Evolutionary conservation across 306 rosid genomes (phyloP).

Genomic region (Prunus dulcis): DNA sequence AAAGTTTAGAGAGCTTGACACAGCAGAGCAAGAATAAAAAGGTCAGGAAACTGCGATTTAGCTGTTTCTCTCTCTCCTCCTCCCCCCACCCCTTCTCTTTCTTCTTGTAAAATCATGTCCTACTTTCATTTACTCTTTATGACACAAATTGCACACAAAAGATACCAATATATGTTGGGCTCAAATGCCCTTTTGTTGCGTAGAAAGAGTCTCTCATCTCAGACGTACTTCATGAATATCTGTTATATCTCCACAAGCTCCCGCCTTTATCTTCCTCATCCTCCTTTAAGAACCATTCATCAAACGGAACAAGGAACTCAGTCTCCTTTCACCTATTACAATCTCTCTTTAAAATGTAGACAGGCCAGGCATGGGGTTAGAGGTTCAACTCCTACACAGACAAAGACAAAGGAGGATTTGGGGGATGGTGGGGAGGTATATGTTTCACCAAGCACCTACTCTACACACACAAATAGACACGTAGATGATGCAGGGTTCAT

Average conservation of each 20-base stretch:
- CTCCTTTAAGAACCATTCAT: neutral
- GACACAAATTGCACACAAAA: neutral
- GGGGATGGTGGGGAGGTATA: neutral
- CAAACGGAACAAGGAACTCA: neutral
- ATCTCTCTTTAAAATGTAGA: neutral
- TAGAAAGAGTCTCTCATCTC: neutral
- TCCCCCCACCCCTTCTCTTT: neutral
- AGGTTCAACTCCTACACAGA: neutral
- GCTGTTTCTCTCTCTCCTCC: neutral
- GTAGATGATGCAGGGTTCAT: neutral
- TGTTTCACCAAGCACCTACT: neutral
- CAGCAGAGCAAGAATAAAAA: neutral
- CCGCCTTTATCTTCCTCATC: neutral
- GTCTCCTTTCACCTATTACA: neutral
- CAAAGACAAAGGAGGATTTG: neutral
- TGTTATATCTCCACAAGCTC: neutral
- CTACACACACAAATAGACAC: neutral
- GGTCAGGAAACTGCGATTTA: constrained; percentile 3
- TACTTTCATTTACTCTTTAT: neutral
- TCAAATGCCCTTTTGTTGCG: neutral
- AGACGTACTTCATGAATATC: neutral
- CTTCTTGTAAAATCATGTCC: neutral
- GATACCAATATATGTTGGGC: neutral
- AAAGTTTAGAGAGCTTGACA: neutral
- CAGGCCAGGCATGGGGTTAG: neutral